A percentile compares a stretch with the other conserved stretches of the same genome.
Conservation (phyloP, 2,329 filamentous ascomycete species). For the Aureobasidium uvarum region DNA sequence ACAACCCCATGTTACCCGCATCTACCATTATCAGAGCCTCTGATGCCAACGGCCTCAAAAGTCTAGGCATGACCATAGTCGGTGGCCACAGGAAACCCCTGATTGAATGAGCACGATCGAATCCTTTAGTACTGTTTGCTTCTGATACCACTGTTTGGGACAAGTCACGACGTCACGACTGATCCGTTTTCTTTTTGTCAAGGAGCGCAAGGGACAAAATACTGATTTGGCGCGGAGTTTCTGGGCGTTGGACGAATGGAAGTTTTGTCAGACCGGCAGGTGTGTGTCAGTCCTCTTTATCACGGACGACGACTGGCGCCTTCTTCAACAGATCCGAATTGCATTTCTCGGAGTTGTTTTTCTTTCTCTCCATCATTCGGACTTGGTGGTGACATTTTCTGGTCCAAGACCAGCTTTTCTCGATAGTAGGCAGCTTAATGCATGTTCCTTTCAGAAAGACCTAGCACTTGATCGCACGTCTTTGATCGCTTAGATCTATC, state of each 20-base stretch:
- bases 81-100: constrained; percentile 61
- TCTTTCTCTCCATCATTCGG: background rate
- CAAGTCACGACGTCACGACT: constrained; percentile 16
- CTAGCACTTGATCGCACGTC: background rate
- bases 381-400: background rate
- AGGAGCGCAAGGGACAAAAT: constrained; percentile 6
- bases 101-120: constrained; percentile 56
- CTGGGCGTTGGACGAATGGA: background rate
- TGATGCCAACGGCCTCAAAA: constrained; percentile 63
- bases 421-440: background rate
- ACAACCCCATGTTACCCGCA: constrained; percentile 90
- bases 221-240: constrained; percentile 23
- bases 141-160: background rate
- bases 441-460: background rate
- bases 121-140: background rate
- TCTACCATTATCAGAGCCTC: constrained; percentile 75
- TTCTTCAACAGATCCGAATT: background rate
- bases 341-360: constrained; percentile 4
- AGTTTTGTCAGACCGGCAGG: background rate
- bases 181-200: background rate
- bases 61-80: constrained; percentile 62
- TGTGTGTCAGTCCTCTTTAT: background rate
- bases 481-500: background rate
- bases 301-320: background rate
- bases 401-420: background rate